Base-by-base conservation (phyloP, 2,329 filamentous ascomycete species). In the Colletotrichum viniferum region DNA sequence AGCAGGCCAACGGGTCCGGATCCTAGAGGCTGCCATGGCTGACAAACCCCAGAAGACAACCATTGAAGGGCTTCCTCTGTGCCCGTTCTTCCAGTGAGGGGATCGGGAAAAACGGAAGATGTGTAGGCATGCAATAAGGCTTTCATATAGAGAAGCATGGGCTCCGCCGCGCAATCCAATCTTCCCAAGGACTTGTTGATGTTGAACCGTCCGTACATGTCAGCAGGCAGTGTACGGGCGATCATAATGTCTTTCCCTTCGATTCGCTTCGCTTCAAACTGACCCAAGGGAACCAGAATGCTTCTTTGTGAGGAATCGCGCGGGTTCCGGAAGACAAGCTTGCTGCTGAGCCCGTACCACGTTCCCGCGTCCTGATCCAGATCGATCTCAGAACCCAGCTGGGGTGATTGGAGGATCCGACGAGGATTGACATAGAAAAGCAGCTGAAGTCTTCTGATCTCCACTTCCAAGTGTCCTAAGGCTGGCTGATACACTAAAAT, bases 121-220 rank as follows among this genome's bases (percentile, higher is more conserved):
- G 92, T 94, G 6, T 87, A 81, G 0, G 92, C 92, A 78, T 94
- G 92, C 1, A 92, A 80, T 5, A 87, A 81, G 0, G 91, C 91
- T 78, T 92, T 93, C 2, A 84, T 84, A 71, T 92, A 92, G 0
- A 91, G 81, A 0, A 92, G 81, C 0, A 80, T 80, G 0, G 90
- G 90, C 61, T 94, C 92, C 0, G 89, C 83, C 0, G 92, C 85
- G 48, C 91, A 93, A 4, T 89, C 86, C 0, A 94, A 80, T 1
- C 90, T 86, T 0, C 89, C 88, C 3, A 94, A 84, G 0, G 89
- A 79, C 2, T 85, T 79, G 62, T 94, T 88, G 58, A 94, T 87
- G 0, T 82, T 82, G 65, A 89, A 94, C 9, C 84, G 87, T 0
- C 84, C 84, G 73, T 92, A 92, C 0, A 64, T 36, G 0, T 84